Conservation (phyloP, 345 rosid genomes). For the Streptanthus diversifolius region DNA sequence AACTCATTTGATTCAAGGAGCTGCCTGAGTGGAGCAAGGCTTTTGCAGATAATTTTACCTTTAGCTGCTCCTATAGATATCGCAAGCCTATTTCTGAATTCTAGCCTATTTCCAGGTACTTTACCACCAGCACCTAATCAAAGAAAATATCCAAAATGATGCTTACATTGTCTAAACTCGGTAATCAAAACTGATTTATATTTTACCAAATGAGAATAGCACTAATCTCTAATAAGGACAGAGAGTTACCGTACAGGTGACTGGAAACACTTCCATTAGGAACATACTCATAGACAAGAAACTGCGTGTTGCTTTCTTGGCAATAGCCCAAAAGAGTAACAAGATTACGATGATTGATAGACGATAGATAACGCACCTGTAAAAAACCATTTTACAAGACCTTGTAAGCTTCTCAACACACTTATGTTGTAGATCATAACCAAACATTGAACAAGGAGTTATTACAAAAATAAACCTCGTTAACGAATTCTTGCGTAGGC, state of each 20-base stretch:
- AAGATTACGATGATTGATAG: constrained; percentile 80
- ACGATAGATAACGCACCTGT: constrained; percentile 79
- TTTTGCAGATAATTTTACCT: constrained; percentile 84
- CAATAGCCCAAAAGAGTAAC: constrained; percentile 90
- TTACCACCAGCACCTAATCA: constrained; percentile 54
- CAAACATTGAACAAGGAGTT: background rate
- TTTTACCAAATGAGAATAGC: constrained; percentile 14
- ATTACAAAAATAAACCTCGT: constrained; percentile 64
- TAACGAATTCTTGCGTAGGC: constrained; percentile 71
- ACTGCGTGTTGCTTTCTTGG: constrained; percentile 76
- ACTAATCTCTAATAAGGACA: constrained; percentile 35
- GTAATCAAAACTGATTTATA: background rate
- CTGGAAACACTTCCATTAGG: constrained; percentile 97
- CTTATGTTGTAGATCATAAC: background rate
- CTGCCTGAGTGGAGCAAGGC: constrained; percentile 28
- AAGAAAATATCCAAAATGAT: constrained; percentile 3
- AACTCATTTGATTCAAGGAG: background rate
- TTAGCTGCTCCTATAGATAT: constrained; percentile 92
- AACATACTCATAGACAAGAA: constrained; percentile 80
- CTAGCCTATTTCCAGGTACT: constrained; percentile 69
- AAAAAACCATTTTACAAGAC: background rate
- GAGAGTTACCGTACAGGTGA: constrained; percentile 96
- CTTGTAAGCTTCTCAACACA: background rate
- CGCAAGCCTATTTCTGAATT: constrained; percentile 87
- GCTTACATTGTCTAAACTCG: constrained; percentile 11